These are phyloP conservation scores for Pisolithus tinctorius DNA, from an alignment of 768 basidiomycete genomes.

Conservation along the genomic window DNA sequence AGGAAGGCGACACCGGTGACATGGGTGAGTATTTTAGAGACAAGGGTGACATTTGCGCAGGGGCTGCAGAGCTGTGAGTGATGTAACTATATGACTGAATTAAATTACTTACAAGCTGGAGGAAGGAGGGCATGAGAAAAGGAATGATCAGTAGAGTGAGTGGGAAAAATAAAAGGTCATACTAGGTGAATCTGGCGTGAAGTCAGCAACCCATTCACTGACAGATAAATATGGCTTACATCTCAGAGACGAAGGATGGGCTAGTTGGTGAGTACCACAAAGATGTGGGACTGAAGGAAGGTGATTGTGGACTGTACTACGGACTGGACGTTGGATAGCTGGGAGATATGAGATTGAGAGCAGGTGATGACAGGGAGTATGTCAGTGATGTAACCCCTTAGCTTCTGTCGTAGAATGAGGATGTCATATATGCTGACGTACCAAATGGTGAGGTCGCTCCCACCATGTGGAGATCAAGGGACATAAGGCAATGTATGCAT, in stretches of 20 bases:
- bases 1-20: slow-evolving; percentile 85
- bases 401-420: slow-evolving; percentile 68
- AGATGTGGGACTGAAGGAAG: slow-evolving; percentile 85
- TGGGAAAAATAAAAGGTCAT: slow-evolving; percentile 30
- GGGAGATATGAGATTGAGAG: slow-evolving; percentile 75
- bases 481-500: slow-evolving; percentile 86
- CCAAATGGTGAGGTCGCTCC: slow-evolving; percentile 79
- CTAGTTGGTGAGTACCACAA: slow-evolving; percentile 86
- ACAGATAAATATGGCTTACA: slow-evolving; percentile 42
- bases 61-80: slow-evolving; percentile 39
- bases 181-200: slow-evolving; percentile 67
- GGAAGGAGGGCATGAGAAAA: background rate
- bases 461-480: slow-evolving; percentile 71
- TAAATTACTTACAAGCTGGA: slow-evolving; percentile 53
- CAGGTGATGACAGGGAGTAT: slow-evolving; percentile 85
- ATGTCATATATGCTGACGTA: slow-evolving; percentile 77
- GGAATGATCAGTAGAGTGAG: slow-evolving; percentile 18
- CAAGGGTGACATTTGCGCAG: slow-evolving; percentile 70
- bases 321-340: slow-evolving; percentile 64
- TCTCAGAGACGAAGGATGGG: slow-evolving; percentile 86
- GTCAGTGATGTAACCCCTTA: slow-evolving; percentile 70
- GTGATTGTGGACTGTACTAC: slow-evolving; percentile 79
- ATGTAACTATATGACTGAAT: background rate
- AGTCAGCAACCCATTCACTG: slow-evolving; percentile 1
- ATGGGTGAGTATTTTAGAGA: too few species aligned